Base-by-base conservation (phyloP, 106 monocot genomes). In the Dioscorea alata region DNA sequence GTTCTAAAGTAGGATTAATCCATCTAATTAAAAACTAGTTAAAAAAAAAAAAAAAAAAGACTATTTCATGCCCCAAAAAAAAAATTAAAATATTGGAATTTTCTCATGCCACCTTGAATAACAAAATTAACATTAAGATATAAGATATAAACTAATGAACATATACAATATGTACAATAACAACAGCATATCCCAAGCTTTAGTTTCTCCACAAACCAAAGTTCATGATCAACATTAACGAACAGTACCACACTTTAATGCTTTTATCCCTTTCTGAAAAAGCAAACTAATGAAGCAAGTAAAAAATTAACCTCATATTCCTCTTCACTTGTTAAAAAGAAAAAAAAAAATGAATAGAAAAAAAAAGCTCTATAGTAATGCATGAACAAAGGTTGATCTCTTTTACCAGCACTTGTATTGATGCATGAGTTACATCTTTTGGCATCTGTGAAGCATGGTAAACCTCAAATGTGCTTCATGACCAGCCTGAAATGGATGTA, bases 391-490 rank as follows among this genome's bases (percentile, higher is more conserved):
- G 54, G 54, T 54, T 54, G 54, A 54, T 54, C 54, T 54, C 54
- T 54, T 54, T 54, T 19, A 15, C 19, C 13, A 18, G 54, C 54
- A 54, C 15, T 54, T 54, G 2, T 5, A 0, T 54, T 54, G 54
- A 54, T 54, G 19, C 54, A 54, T 19, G 19, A 54, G 33, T 78
- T 81, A 67, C 85, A 77, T 63, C 56, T 72, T 85, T 72, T 78
- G 78, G 81, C 62, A 66, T 64, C 51, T 65, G 63, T 34, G 32
- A 28, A 66, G 31, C 35, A 71, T 67, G 70, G 71, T 49, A 64
- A 70, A 68, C 68, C 60, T 72, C 50, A 68, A 60, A 63, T 48
- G 72, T 67, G 67, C 58, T 50, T 66, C 73, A 57, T 54, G 54
- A 19, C 54, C 19, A 19, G 19, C 54, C 15, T 54, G 19, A 54